Evolutionary conservation across 441 rosid genomes (phyloP), one percentile per base, ranked within the genome.

Genomic region (Aquilaria agallochum): DNA sequence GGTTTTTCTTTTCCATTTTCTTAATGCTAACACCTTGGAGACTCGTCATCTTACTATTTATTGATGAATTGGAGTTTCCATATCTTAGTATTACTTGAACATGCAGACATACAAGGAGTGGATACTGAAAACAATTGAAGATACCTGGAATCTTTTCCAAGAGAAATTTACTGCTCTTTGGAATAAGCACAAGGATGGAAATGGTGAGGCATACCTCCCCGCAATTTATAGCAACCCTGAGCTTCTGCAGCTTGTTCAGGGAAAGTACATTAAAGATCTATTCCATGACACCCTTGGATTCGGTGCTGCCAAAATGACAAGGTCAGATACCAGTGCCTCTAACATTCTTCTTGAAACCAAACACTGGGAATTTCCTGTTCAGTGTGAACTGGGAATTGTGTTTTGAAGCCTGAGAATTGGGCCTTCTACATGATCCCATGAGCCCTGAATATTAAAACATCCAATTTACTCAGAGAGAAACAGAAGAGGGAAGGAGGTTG

Each of bases 261-360:
- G 64, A 61, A 80, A 76, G 46, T 92, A 55, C 65, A 83, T 90
- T 86, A 68, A 15, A 58, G 87, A 82, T 61, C 71, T 93, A 76
- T 73, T 90, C 76, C 97, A 87, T 61, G 97, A 90, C 64, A 66
- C 87, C 27, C 91, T 93, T 56, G 98, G 98, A 59, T 93, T 88
- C 47, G 98, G 96, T 36, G 91, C 96, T 56, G 97, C 97, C 58
- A 90, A 93, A 77, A 90, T 93, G 98, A 88, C 86, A 54, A 83
- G 98, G 98, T 86, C 60, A 65, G 69, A 58, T 20, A 9, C 20
- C 12, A 51, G 7, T 20, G 20, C 27, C 56, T 58, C 13, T 50
- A 47, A n/a, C 47, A 33, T 32, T 58, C 54, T 46, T 8, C 32
- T 55, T 60, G 54, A 9, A n/a, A 7, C 34, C 8, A 50, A 5